Conservation (phyloP, 768 basidiomycete species). For the Jaapia argillacea region DNA sequence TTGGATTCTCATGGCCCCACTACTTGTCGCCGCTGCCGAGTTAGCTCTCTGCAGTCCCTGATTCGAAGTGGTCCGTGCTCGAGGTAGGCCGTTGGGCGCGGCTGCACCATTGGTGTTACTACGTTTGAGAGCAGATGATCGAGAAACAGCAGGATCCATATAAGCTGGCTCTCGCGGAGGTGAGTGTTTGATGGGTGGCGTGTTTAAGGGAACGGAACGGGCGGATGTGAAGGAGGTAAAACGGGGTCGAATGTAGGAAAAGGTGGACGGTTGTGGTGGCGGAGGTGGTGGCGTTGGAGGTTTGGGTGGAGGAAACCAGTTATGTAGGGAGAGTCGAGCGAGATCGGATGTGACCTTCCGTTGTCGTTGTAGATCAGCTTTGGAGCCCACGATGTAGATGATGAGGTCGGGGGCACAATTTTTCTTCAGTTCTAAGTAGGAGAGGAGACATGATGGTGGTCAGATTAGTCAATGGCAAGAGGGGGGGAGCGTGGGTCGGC, state of each 20-base stretch:
- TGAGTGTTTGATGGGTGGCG: slow-evolving; percentile 29
- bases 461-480: too few species aligned
- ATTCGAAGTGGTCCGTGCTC: background rate
- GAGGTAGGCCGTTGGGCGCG: slow-evolving; percentile 10
- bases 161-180: slow-evolving; percentile 52
- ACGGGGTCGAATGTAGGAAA: slow-evolving; percentile 70
- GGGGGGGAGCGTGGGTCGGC: too few species aligned
- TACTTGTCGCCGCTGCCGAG: slow-evolving; percentile 32
- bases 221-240: slow-evolving; percentile 65
- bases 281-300: slow-evolving; percentile 58
- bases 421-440: slow-evolving; percentile 74
- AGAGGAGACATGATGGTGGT: background rate
- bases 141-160: slow-evolving; percentile 47
- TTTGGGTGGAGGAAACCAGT: slow-evolving; percentile 79
- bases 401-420: slow-evolving; percentile 82
- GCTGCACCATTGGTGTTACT: slow-evolving; percentile 40
- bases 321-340: slow-evolving; percentile 74
- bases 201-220: slow-evolving; percentile 49
- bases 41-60: slow-evolving; percentile 17
- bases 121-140: slow-evolving; percentile 41
- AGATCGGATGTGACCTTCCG: slow-evolving; percentile 76
- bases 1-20: slow-evolving; percentile 22
- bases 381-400: slow-evolving; percentile 93
- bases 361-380: slow-evolving; percentile 66
- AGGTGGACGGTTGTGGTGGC: slow-evolving; percentile 49